phyloP scores from a whole-genome alignment of 1,139 yeast species.

The Debaryomyces coudertii region DNA sequence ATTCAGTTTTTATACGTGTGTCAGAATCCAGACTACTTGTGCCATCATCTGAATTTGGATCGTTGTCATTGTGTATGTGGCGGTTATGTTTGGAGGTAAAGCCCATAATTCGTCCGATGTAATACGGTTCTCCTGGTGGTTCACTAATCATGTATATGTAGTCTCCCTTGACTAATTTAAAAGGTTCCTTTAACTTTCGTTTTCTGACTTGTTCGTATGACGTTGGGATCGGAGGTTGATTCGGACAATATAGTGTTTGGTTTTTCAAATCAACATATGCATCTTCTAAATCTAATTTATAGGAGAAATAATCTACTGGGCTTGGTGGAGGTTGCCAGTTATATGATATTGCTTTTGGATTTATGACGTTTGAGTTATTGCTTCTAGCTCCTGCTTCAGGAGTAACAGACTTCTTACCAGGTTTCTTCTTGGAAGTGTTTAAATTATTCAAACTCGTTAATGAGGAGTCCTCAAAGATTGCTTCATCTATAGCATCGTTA shows the following conservation, averaged over 20 bases:
- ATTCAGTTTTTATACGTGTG: background rate
- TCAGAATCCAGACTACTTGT: background rate
- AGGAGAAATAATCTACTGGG: slow-evolving; percentile 40
- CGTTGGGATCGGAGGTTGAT: slow-evolving; percentile 22
- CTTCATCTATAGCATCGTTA: slow-evolving; percentile 41
- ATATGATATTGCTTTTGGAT: slow-evolving; percentile 25
- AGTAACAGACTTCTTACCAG: slow-evolving; percentile 2
- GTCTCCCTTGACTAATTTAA: slow-evolving; percentile 54
- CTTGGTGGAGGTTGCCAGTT: slow-evolving; percentile 47
- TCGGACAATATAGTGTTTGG: slow-evolving; percentile 42
- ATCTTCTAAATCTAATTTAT: slow-evolving; percentile 34
- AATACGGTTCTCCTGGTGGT: slow-evolving; percentile 95
- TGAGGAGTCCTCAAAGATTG: slow-evolving; percentile 30
- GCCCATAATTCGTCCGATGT: slow-evolving; percentile 83
- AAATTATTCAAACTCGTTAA: slow-evolving; percentile 4
- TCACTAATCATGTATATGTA: slow-evolving; percentile 85
- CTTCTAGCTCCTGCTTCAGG: slow-evolving; percentile 2
- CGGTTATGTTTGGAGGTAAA: slow-evolving; percentile 49
- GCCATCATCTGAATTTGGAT: background rate
- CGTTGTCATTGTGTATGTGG: background rate
- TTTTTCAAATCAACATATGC: slow-evolving; percentile 37
- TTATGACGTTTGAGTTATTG: slow-evolving; percentile 5
- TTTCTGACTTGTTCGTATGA: slow-evolving; percentile 18
- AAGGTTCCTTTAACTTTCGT: slow-evolving; percentile 19
- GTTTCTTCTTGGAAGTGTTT: slow-evolving; percentile 6